These are phyloP conservation scores for Ophiostoma ips DNA, from an alignment of 2,329 filamentous ascomycete species.

Conservation along the genomic window DNA sequence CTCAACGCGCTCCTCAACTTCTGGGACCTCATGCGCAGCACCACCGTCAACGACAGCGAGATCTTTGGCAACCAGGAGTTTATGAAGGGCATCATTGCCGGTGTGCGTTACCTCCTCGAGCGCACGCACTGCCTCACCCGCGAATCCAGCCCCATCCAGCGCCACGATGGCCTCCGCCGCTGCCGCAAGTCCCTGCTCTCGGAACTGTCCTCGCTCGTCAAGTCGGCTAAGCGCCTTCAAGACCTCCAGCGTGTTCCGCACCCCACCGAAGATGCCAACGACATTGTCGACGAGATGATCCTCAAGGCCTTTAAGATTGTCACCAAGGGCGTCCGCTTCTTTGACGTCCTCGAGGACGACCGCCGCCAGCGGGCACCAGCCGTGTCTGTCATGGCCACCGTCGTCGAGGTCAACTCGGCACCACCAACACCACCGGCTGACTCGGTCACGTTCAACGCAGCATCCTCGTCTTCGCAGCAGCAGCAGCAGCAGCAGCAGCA, in stretches of 20 bases:
- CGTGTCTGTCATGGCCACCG: conserved; percentile 46
- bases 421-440: conserved; percentile 53
- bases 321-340: conserved; percentile 76
- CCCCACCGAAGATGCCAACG: conserved; percentile 47
- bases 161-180: conserved; percentile 61
- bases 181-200: conserved; percentile 79
- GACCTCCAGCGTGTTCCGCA: conserved; percentile 45
- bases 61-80: conserved; percentile 87
- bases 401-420: conserved; percentile 42
- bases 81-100: conserved; percentile 85
- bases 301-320: conserved; percentile 88
- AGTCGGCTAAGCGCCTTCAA: conserved; percentile 73
- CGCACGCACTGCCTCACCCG: conserved; percentile 75
- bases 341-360: conserved; percentile 69
- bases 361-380: conserved; percentile 34
- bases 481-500: no score
- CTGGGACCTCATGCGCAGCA: conserved; percentile 77
- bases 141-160: conserved; percentile 61
- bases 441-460: conserved; percentile 30
- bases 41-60: conserved; percentile 57
- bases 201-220: conserved; percentile 79
- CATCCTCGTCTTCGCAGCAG: no score
- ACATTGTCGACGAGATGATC: conserved; percentile 83
- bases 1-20: conserved; percentile 80
- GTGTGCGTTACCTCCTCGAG: conserved; percentile 81